A percentile compares a stretch with the other conserved stretches of the same genome.
Conservation (phyloP, 495 filamentous ascomycete species). For the Aspergillus egyptiacus region DNA sequence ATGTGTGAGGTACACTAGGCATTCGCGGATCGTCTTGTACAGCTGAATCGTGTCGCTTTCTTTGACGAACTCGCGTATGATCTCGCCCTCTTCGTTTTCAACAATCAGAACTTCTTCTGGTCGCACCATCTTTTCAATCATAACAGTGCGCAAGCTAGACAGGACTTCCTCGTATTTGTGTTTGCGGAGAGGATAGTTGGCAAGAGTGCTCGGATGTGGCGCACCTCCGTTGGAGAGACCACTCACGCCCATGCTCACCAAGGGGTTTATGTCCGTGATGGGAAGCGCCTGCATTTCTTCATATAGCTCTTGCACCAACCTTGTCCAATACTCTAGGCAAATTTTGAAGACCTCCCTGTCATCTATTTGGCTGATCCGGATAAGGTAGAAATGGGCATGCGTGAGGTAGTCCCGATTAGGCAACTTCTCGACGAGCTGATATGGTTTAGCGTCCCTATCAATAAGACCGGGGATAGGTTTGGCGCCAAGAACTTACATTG, state of each 20-base stretch:
- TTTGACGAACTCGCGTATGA: conserved; percentile 98
- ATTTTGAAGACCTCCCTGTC: conserved; percentile 99
- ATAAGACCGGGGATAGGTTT: conserved; percentile 1
- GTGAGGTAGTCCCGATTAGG: conserved; percentile 90
- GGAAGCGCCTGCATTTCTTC: conserved; percentile 97
- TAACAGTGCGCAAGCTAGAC: conserved; percentile 88
- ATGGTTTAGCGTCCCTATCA: neutral
- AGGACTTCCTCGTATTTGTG: conserved; percentile 95
- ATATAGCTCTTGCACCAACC: conserved; percentile 95
- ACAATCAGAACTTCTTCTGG: conserved; percentile 99
- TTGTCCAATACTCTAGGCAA: conserved; percentile 97
- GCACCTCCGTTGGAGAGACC: conserved; percentile 72
- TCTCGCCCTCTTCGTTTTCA: conserved; percentile 98
- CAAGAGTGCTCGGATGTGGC: conserved; percentile 71
- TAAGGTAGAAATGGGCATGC: conserved; percentile 95
- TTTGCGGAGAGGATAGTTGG: conserved; percentile 86
- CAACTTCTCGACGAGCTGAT: conserved; percentile 85
- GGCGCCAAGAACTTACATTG: conserved; percentile 52
- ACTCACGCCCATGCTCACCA: conserved; percentile 69
- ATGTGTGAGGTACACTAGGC: conserved; percentile 95
- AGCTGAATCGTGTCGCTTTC: conserved; percentile 98
- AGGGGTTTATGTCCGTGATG: conserved; percentile 82
- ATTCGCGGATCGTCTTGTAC: conserved; percentile 98
- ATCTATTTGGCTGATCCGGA: conserved; percentile 96
- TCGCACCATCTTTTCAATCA: conserved; percentile 99